Percentiles rank a stretch among this genome's conserved stretches.
Conservation (phyloP, 371 early-diverging fungal species). For the Blakeslea trispora region DNA sequence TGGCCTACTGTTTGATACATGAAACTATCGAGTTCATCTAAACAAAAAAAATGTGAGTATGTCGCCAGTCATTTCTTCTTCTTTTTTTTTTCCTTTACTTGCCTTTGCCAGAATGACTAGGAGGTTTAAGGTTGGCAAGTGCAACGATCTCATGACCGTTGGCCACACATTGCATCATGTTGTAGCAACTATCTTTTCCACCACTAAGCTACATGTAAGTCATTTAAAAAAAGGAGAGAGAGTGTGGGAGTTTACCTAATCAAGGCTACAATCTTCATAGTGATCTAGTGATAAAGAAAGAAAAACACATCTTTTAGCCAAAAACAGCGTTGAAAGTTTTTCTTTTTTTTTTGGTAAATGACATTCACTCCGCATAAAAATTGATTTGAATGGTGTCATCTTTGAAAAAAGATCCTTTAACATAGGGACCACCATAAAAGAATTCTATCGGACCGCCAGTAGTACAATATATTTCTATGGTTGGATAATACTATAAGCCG, state of each 20-base stretch:
- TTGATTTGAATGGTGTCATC: too few relatives aligned
- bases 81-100: not conserved
- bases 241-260: conserved; percentile 27
- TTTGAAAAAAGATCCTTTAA: too few relatives aligned
- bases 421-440: too few relatives aligned
- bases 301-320: too few relatives aligned
- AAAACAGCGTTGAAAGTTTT: too few relatives aligned
- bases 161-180: conserved; percentile 94
- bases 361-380: too few relatives aligned
- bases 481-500: too few relatives aligned
- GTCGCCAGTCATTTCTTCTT: not conserved
- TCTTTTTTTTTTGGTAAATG: too few relatives aligned
- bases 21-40: conserved; percentile 95
- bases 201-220: conserved; percentile 67
- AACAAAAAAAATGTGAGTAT: not conserved
- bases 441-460: too few relatives aligned
- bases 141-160: conserved; percentile 95
- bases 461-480: too few relatives aligned
- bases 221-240: not conserved
- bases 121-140: conserved; percentile 93
- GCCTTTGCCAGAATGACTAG: conserved; percentile 64
- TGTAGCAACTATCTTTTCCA: conserved; percentile 99
- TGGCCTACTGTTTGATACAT: conserved; percentile 99
- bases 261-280: conserved; percentile 43
- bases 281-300: too few relatives aligned